A percentile compares a stretch with the other conserved stretches of the same genome.
phyloP scores from a whole-genome alignment of 129 eudicot species.

The Flaveria ramosissima region DNA sequence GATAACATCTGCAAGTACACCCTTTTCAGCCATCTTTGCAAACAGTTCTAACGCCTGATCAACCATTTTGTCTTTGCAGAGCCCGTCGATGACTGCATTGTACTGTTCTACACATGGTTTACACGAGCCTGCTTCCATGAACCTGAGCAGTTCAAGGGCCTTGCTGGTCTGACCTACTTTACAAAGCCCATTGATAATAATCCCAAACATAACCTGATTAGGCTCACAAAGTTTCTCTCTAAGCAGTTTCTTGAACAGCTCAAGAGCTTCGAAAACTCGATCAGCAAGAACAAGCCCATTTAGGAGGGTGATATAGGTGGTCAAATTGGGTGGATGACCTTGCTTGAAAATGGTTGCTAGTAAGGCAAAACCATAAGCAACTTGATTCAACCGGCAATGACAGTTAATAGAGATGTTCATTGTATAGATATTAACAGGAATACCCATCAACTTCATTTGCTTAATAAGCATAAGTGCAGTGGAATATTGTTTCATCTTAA shows the following conservation, averaged over 20 bases:
- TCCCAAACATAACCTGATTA: conserved; percentile 32
- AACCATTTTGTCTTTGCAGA: conserved; percentile 39
- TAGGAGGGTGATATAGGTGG: conserved; percentile 42
- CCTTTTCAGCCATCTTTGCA: conserved; percentile 35
- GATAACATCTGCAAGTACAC: conserved; percentile 32
- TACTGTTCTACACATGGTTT: conserved; percentile 28
- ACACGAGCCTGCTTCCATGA: conserved; percentile 31
- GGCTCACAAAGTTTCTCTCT: conserved; percentile 34
- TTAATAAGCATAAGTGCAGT: conserved; percentile 25
- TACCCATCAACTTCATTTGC: conserved; percentile 18
- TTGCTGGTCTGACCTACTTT: conserved; percentile 32
- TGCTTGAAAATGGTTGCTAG: conserved; percentile 46
- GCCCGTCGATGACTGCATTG: conserved; percentile 29
- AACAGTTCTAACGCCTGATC: conserved; percentile 41
- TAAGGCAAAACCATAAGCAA: conserved; percentile 39
- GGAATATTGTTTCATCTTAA: conserved; percentile 43
- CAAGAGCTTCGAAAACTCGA: conserved; percentile 34
- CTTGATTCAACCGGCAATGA: conserved; percentile 35
- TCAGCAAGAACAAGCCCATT: conserved; percentile 38
- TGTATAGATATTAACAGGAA: conserved; percentile 30
- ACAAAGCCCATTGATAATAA: conserved; percentile 41
- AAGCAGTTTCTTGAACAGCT: conserved; percentile 35
- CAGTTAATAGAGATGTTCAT: conserved; percentile 37
- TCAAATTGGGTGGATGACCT: conserved; percentile 32
- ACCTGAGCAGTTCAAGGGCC: conserved; percentile 39